phyloP scores from a whole-genome alignment of 208 protist species.

The Porcisia hertigi region DNA sequence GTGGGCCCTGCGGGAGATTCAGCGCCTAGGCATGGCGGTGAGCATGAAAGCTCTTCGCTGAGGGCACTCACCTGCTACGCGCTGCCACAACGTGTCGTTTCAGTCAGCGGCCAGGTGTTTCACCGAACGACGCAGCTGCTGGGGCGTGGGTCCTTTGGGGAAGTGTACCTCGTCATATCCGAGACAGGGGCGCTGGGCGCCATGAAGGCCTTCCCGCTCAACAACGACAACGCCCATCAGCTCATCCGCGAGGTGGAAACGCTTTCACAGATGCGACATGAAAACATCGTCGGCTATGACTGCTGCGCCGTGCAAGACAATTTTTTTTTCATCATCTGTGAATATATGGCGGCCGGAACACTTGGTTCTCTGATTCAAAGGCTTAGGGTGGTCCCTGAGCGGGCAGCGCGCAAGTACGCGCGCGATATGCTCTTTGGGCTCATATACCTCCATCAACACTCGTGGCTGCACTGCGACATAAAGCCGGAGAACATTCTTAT shows the following conservation, averaged over 20 bases:
- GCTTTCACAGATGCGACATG: conserved; percentile 68
- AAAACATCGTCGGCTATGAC: conserved; percentile 96
- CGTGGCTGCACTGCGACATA: conserved; percentile 90
- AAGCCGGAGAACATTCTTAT: conserved; percentile 93
- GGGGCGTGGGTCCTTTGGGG: conserved; percentile 60
- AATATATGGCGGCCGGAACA: conserved; percentile 83
- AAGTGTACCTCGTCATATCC: conserved; percentile 68
- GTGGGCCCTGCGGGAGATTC: not conserved
- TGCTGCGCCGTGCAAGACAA: conserved; percentile 60
- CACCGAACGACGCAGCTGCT: conserved; percentile 50
- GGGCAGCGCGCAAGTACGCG: conserved; percentile 53
- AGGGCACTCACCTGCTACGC: conserved; percentile 3
- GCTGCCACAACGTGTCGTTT: conserved; percentile 35
- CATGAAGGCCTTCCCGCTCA: conserved; percentile 62
- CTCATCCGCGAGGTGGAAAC: conserved; percentile 72
- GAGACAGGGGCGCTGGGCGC: conserved; percentile 67
- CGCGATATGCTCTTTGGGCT: conserved; percentile 76
- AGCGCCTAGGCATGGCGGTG: not conserved
- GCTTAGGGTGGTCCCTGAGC: conserved; percentile 40
- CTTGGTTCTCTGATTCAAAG: conserved; percentile 64
- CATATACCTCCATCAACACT: conserved; percentile 78
- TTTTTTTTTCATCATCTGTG: conserved; percentile 79
- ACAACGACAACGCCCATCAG: conserved; percentile 26
- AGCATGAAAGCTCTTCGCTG: not conserved
- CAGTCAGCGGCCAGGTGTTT: conserved; percentile 47